Evolutionary conservation across 495 filamentous ascomycete genomes (phyloP), one percentile per base, ranked within the genome.

Genomic region (Aspergillus asperescens): DNA sequence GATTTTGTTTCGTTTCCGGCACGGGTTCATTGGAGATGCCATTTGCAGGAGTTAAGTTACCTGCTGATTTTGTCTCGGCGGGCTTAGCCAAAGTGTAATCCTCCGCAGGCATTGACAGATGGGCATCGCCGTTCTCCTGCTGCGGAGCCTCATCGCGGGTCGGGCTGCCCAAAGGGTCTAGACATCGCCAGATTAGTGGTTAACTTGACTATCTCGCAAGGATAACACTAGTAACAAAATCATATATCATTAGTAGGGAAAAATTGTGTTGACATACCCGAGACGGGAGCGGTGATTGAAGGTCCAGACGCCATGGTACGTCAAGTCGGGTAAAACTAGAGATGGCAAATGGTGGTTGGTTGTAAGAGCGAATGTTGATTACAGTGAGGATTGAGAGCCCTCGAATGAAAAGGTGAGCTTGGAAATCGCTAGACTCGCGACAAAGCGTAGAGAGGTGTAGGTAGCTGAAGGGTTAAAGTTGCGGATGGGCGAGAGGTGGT

Each of bases 231-330:
- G 20, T 8, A 8, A 3, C 5, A 7, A 1, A 7, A 41, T 4
- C 10, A 10, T 7, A 37, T 5, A 34, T 37, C 23, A 9, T 35
- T 18, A 27, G 40, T 18, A 29, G 15, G 8, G 20, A 16, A 4
- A 7, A 18, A 22, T 13, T 15, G n/a, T 8, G 12, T 38, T 10
- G 29, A 56, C 58, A 32, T 67, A 71, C 70, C 65, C 43, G 59
- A 27, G 44, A 46, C 42, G 19, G 52, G 16, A 48, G 59, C 20
- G 29, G 57, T 22, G 44, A 34, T 56, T 12, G 56, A 39, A 22
- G 50, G 52, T 55, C 62, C 59, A 39, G 56, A 62, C 39, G 67
- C 57, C 67, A 70, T 70, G 52, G 46, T 63, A 39, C 45, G 42
- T 13, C 16, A 37, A 9, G n/a, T 35, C 27, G 13, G 13, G 16